phyloP scores from a whole-genome alignment of 1,139 yeast genomes.

The Geotrichum restrictum region DNA sequence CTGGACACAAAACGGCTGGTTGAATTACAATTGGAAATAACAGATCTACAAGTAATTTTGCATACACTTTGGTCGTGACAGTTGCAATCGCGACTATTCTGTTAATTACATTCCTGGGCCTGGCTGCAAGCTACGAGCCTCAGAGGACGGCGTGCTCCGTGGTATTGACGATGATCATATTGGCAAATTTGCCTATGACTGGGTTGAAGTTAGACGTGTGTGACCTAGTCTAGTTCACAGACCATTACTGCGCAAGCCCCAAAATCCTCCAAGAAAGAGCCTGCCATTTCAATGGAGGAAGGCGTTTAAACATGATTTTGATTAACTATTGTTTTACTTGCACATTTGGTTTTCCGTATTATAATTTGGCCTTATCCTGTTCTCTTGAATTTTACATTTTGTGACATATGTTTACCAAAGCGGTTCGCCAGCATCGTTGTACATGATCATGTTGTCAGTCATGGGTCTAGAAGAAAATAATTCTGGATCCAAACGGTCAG shows the following conservation, averaged over 20 bases:
- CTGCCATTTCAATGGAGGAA: conserved; percentile 13
- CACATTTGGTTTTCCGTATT: background rate
- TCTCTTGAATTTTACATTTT: background rate
- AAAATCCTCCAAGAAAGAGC: background rate
- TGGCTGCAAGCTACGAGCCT: conserved; percentile 72
- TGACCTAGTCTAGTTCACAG: too few species aligned
- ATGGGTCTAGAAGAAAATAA: conserved; percentile 35
- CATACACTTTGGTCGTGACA: conserved; percentile 75
- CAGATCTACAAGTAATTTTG: conserved; percentile 82
- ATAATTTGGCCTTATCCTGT: background rate
- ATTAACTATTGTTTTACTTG: conserved; percentile 1
- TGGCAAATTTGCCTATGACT: conserved; percentile 97
- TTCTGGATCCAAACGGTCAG: conserved; percentile 33
- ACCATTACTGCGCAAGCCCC: conserved; percentile 8
- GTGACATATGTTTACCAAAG: conserved; percentile 31
- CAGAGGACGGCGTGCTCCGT: conserved; percentile 76
- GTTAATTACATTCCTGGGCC: conserved; percentile 87
- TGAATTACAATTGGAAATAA: conserved; percentile 85
- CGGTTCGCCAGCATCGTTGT: conserved; percentile 42
- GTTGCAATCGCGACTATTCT: conserved; percentile 67
- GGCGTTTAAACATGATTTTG: conserved; percentile 5
- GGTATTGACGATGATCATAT: conserved; percentile 97
- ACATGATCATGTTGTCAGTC: conserved; percentile 43
- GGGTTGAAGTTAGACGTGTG: conserved; percentile 94
- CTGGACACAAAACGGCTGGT: conserved; percentile 91